phyloP scores from a whole-genome alignment of 2,329 filamentous ascomycete species.

The Cephalotrichum gorgonifer region DNA sequence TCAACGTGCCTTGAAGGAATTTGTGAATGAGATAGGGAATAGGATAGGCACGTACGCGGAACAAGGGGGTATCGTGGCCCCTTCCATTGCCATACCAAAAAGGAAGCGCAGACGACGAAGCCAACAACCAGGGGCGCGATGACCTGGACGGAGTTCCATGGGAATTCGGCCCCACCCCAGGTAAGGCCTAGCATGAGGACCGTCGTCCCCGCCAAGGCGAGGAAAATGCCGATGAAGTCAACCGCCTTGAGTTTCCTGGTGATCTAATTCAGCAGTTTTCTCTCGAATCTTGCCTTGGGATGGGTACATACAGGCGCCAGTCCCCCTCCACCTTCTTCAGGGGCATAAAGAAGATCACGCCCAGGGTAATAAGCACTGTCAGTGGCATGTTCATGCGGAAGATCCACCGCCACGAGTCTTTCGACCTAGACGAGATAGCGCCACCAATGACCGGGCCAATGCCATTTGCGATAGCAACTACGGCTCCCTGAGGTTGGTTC shows the following conservation, averaged over 20 bases:
- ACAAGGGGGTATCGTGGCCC: conserved; percentile 36
- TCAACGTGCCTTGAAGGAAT: not conserved
- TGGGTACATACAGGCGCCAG: conserved; percentile 29
- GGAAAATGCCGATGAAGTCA: conserved; percentile 35
- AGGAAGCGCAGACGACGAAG: conserved; percentile 29
- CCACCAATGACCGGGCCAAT: conserved; percentile 45
- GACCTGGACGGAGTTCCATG: conserved; percentile 44
- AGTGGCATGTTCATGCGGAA: conserved; percentile 44
- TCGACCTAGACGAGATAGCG: conserved; percentile 31
- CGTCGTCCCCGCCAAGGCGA: conserved; percentile 33
- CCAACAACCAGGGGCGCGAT: conserved; percentile 44
- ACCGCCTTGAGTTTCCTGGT: conserved; percentile 35
- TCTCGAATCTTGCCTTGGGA: not conserved
- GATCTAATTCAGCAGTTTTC: not conserved
- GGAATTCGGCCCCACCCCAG: conserved; percentile 49
- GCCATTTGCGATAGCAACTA: conserved; percentile 42
- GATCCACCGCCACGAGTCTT: conserved; percentile 41
- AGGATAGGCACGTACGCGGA: conserved; percentile 30
- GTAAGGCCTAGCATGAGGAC: conserved; percentile 39
- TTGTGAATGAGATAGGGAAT: not conserved
- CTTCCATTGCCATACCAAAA: conserved; percentile 43
- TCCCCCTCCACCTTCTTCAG: conserved; percentile 41
- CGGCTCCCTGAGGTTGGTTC: conserved; percentile 24
- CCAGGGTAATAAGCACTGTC: conserved; percentile 32
- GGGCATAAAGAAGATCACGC: conserved; percentile 45